These are phyloP conservation scores for Colletotrichum gloeosporioides DNA, from an alignment of 2,329 filamentous ascomycete genomes.

Conservation along the genomic window DNA sequence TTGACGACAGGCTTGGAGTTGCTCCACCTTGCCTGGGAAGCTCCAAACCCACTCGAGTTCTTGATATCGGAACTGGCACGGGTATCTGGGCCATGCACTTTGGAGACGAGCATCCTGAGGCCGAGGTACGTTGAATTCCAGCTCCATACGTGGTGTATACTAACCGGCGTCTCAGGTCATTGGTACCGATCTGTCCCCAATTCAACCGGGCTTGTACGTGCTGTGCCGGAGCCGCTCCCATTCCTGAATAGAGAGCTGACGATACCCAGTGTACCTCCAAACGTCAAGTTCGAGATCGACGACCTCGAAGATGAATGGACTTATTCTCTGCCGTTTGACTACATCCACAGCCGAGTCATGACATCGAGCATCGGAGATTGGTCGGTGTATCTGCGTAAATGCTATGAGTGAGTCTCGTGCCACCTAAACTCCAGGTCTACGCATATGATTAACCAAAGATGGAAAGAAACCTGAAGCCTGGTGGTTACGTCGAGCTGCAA, in stretches of 20 bases:
- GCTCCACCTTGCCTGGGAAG: background rate
- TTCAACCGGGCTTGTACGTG: background rate
- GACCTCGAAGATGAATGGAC: background rate
- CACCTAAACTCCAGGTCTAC: fast-evolving
- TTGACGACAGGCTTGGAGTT: background rate
- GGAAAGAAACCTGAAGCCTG: background rate
- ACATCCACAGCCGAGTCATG: background rate
- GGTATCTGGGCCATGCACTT: background rate
- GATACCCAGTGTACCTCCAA: background rate
- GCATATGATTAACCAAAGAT: background rate
- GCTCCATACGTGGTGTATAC: background rate
- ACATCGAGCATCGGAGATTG: background rate
- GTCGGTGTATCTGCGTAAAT: background rate
- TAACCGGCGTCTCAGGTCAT: background rate
- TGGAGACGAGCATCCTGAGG: background rate
- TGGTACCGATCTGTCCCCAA: background rate
- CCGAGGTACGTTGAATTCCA: background rate
- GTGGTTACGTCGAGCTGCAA: background rate
- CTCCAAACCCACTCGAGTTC: background rate
- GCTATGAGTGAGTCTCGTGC: background rate
- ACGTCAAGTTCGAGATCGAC: background rate
- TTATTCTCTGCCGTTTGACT: background rate
- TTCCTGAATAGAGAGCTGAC: background rate
- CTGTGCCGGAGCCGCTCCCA: background rate
- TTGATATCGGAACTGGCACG: background rate